Evolutionary conservation across 2,329 filamentous ascomycete species (phyloP), one percentile per base, ranked within the genome.

Genomic region (Talaromyces sp.): DNA sequence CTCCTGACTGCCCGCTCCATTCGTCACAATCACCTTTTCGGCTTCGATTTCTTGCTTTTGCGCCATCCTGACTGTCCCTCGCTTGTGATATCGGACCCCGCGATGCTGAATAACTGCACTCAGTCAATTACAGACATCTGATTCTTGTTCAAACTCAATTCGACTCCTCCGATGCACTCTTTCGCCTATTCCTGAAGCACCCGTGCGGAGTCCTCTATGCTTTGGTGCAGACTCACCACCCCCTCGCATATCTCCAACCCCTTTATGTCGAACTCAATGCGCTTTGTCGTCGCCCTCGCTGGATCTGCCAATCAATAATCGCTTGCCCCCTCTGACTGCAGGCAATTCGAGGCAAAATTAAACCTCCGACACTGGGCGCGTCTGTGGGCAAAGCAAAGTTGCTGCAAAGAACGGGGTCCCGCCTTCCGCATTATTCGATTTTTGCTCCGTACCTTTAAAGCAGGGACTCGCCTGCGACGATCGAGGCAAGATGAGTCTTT

Each of bases 171-270:
- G 23, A 40, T 39, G 42, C 39, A 48, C 4, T 50, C 2, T 18
- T 48, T 23, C 8, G 28, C 14, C n/a, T 9, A 18, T 54, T 18
- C 46, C 18, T 44, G 55, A 42, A 23, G 55, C 16, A 28, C 7
- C 35, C 8, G 31, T 39, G 35, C 44, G n/a, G 31, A 35, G 48
- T n/a, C 3, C 11, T 12, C 21, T 8, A 9, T 35, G 18, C 31
- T 54, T 54, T n/a, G 21, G 50, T 54, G 48, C 28, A n/a, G 28
- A 25, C 28, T 39, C 44, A 63, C 39, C 48, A 25, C 56, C 62
- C 62, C 62, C 62, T 64, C 59, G 62, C 62, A 64, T 61, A 56
- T 50, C 11, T 44, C 25, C 37, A 28, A 52, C 33, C 44, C 42
- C 44, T 42, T 58, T 50, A 50, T 48, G 31, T 57, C 60, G 42